Evolutionary conservation across 176 grass and related monocot species (phyloP).

Genomic region (Paspalum vaginatum): DNA sequence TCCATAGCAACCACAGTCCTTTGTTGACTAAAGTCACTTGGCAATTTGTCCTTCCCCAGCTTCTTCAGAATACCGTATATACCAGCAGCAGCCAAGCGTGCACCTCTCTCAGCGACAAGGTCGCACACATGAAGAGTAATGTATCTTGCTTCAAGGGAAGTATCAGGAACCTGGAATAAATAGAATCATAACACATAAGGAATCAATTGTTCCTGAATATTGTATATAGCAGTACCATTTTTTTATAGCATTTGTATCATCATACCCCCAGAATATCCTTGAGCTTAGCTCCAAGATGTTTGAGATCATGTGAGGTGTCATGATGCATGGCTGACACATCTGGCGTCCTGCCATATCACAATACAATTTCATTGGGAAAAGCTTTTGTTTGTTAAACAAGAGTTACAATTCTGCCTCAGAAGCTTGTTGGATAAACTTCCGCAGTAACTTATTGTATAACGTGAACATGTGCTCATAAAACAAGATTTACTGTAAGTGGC

Average conservation of each 20-base stretch:
- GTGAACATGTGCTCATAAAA: background rate
- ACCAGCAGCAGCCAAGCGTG: conserved; percentile 71
- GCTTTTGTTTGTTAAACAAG: background rate
- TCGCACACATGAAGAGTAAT: conserved; percentile 69
- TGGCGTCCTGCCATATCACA: conserved; percentile 65
- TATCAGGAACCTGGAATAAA: conserved; percentile 55
- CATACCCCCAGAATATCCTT: conserved; percentile 87
- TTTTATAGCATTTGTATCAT: conserved; percentile 19
- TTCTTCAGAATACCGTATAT: conserved; percentile 89
- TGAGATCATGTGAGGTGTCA: conserved; percentile 84
- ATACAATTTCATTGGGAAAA: conserved; percentile 22
- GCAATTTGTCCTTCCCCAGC: conserved; percentile 57
- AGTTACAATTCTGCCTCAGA: conserved; percentile 5
- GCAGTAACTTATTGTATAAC: background rate
- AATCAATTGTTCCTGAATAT: conserved; percentile 6
- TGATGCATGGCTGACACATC: conserved; percentile 96
- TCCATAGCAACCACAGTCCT: conserved; percentile 72
- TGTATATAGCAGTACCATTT: background rate
- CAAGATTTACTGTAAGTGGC: background rate
- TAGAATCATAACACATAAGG: conserved; percentile 24
- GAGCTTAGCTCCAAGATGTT: conserved; percentile 69
- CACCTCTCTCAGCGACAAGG: conserved; percentile 70
- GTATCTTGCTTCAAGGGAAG: conserved; percentile 72
- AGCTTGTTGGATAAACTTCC: background rate
- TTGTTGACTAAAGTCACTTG: conserved; percentile 29